Percentiles rank a stretch among this genome's conserved stretches.
Evolutionary conservation across 2,329 filamentous ascomycete species (phyloP).

Genomic region (Colletotrichum trifolii): DNA sequence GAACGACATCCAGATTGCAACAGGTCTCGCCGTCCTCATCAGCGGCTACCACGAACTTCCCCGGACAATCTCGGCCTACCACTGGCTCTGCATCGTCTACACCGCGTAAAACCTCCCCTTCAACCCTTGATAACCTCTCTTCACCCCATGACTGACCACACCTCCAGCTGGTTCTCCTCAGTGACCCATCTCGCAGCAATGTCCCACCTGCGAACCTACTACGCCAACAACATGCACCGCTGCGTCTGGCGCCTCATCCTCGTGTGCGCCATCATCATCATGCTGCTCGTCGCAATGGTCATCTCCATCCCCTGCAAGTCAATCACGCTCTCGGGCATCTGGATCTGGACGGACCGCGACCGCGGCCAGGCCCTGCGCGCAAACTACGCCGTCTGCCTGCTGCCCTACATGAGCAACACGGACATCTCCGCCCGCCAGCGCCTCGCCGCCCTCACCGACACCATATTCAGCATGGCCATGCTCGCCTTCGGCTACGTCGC

Average conservation of each 20-base stretch:
- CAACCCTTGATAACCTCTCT: neutral
- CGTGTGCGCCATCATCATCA: neutral
- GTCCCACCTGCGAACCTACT: neutral
- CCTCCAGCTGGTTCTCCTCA: slow-evolving; percentile 4
- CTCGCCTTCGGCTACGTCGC: too few species aligned
- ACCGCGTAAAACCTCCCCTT: neutral
- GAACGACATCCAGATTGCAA: neutral
- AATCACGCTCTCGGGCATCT: neutral
- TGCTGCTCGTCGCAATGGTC: neutral
- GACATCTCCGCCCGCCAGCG: too few species aligned
- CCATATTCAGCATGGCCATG: too few species aligned
- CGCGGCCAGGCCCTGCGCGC: too few species aligned
- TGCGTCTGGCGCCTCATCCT: neutral
- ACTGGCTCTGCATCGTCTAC: neutral
- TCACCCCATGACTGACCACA: too few species aligned
- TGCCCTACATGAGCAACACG: too few species aligned
- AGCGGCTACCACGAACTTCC: neutral
- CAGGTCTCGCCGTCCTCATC: neutral
- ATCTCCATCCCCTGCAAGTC: neutral
- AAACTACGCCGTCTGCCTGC: too few species aligned
- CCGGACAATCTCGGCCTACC: neutral
- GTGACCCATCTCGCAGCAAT: slow-evolving; percentile 1
- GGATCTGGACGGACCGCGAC: neutral
- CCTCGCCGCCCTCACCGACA: too few species aligned
- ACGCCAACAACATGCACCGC: neutral